Evolutionary conservation across 768 basidiomycete species (phyloP).

Genomic region (Calvatia gigantea): DNA sequence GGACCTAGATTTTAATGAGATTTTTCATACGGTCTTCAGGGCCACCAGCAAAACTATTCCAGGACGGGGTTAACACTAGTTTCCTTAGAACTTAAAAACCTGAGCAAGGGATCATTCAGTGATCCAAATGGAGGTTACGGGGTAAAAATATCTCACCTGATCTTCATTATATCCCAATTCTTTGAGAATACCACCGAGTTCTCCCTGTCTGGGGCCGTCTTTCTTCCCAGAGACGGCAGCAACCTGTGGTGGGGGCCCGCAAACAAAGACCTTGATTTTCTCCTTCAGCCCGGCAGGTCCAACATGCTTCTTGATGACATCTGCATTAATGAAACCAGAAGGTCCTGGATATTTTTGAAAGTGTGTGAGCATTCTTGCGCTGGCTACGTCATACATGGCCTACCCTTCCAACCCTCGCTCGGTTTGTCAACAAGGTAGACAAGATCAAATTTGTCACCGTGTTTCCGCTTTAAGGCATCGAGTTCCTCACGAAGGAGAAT

Average conservation of each 20-base stretch:
- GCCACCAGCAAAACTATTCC: too few relatives aligned
- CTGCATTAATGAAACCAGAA: constrained; percentile 70
- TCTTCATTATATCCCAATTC: constrained; percentile 83
- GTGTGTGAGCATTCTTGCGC: not conserved
- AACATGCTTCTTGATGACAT: constrained; percentile 73
- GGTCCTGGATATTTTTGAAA: constrained; percentile 33
- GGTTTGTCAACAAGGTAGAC: constrained; percentile 87
- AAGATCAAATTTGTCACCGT: constrained; percentile 72
- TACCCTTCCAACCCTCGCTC: constrained; percentile 53
- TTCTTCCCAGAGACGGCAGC: constrained; percentile 86
- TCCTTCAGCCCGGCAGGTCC: constrained; percentile 59
- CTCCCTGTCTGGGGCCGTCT: constrained; percentile 83
- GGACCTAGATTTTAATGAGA: too few relatives aligned
- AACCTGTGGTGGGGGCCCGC: constrained; percentile 91
- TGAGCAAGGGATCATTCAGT: not conserved
- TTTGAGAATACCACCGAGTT: constrained; percentile 77
- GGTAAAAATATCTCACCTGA: constrained; percentile 50
- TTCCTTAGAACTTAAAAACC: constrained; percentile 9
- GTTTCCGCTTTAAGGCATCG: constrained; percentile 62
- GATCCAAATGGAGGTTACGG: not conserved
- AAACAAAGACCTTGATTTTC: constrained; percentile 87
- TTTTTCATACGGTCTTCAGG: too few relatives aligned
- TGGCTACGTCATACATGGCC: constrained; percentile 10
- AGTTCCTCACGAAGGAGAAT: constrained; percentile 83
- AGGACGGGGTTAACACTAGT: too few relatives aligned